phyloP scores from a whole-genome alignment of 352 stramenopile species.

The Plasmopara viticola region DNA sequence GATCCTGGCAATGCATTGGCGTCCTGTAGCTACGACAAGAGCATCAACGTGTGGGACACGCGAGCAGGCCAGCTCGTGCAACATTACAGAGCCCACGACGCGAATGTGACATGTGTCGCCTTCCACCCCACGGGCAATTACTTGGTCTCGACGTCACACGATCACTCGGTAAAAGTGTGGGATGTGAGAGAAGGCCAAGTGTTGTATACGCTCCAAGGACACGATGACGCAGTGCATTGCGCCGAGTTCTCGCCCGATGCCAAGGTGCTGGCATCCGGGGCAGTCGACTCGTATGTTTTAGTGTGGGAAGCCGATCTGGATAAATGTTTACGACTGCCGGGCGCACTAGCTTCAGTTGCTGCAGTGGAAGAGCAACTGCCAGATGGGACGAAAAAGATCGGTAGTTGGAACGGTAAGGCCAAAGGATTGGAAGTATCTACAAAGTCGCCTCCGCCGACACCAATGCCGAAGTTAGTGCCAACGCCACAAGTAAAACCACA shows the following conservation, averaged over 20 bases:
- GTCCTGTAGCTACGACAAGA: slow-evolving; percentile 63
- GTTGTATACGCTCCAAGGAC: slow-evolving; percentile 89
- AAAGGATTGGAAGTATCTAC: background rate
- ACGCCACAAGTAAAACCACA: slow-evolving; percentile 35
- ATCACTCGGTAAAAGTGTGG: slow-evolving; percentile 89
- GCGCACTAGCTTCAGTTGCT: slow-evolving; percentile 5
- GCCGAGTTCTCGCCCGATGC: slow-evolving; percentile 67
- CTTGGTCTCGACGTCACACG: slow-evolving; percentile 83
- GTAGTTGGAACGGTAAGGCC: slow-evolving; percentile 10
- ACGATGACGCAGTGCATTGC: slow-evolving; percentile 64
- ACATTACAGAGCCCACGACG: slow-evolving; percentile 89
- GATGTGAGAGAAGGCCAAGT: slow-evolving; percentile 90
- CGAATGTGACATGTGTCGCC: slow-evolving; percentile 62
- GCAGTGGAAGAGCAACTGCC: slow-evolving; percentile 6
- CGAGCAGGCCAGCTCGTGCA: slow-evolving; percentile 79
- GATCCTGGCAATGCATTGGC: slow-evolving; percentile 49
- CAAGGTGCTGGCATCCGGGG: slow-evolving; percentile 60
- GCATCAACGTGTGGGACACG: slow-evolving; percentile 84
- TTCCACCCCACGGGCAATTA: slow-evolving; percentile 91
- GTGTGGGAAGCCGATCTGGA: slow-evolving; percentile 81
- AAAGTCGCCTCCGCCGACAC: slow-evolving; percentile 30
- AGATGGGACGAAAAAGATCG: slow-evolving; percentile 3
- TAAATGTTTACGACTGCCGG: slow-evolving; percentile 51
- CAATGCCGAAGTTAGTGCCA: slow-evolving; percentile 19
- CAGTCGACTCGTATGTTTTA: slow-evolving; percentile 76